Conservation (phyloP, 1,284 basidiomycete species). For the Vanrija humicola region DNA sequence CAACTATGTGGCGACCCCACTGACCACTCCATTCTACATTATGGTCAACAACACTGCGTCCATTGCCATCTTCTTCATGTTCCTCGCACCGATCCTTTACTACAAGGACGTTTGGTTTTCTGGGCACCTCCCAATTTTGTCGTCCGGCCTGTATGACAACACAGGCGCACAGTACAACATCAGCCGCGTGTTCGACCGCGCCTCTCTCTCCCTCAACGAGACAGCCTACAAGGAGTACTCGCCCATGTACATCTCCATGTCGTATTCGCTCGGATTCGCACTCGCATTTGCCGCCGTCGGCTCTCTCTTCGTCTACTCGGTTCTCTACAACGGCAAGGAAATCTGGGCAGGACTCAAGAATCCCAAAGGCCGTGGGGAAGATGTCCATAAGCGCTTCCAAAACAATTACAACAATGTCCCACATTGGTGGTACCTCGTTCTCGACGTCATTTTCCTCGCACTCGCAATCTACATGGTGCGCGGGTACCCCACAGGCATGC, state of each 20-base stretch:
- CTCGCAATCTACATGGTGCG: conserved; percentile 37
- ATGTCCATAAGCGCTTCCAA: conserved; percentile 83
- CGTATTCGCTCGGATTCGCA: conserved; percentile 51
- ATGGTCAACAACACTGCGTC: neutral
- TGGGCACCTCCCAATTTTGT: conserved; percentile 44
- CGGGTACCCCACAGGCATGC: conserved; percentile 62
- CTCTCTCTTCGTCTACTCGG: conserved; percentile 49
- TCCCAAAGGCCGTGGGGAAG: conserved; percentile 58
- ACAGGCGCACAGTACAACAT: conserved; percentile 47
- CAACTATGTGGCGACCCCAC: neutral
- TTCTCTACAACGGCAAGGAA: conserved; percentile 51
- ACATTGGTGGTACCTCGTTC: conserved; percentile 64
- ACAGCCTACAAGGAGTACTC: conserved; percentile 29
- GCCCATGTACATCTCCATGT: conserved; percentile 28
- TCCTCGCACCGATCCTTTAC: conserved; percentile 52
- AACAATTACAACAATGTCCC: conserved; percentile 72
- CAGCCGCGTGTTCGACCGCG: conserved; percentile 27
- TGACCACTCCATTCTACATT: conserved; percentile 4
- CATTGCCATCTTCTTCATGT: conserved; percentile 3
- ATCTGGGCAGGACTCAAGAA: conserved; percentile 54
- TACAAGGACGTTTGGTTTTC: conserved; percentile 49
- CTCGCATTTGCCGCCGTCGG: conserved; percentile 49
- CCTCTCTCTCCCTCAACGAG: conserved; percentile 20
- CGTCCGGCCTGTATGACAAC: conserved; percentile 47
- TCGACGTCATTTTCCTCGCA: conserved; percentile 61